Conservation (phyloP, 805 yeast genomes). For the Metschnikowia henanensis region DNA sequence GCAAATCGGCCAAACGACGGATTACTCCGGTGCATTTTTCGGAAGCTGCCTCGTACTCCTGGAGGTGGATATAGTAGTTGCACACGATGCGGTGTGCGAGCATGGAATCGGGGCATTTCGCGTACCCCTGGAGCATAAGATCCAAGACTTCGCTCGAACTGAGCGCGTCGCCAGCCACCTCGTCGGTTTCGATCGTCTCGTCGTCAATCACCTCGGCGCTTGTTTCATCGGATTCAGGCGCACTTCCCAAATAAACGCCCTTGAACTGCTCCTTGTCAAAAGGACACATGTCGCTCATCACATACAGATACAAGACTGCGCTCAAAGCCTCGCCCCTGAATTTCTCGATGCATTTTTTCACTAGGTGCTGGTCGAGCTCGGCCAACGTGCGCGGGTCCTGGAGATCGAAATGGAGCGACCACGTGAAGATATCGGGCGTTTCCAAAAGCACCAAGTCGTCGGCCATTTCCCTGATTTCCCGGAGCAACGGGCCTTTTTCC, state of each 20-base stretch:
- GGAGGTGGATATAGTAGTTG: conserved; percentile 54
- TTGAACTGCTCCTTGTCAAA: conserved; percentile 42
- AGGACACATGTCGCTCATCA: conserved; percentile 67
- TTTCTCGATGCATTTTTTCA: conserved; percentile 51
- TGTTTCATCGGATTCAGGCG: neutral
- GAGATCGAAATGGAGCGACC: conserved; percentile 79
- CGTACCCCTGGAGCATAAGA: conserved; percentile 51
- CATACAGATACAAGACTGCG: conserved; percentile 58
- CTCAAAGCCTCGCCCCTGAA: conserved; percentile 67
- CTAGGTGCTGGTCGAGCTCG: conserved; percentile 44
- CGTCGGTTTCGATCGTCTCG: conserved; percentile 11
- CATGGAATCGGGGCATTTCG: conserved; percentile 41
- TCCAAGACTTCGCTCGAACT: conserved; percentile 53
- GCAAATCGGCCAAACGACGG: conserved; percentile 48
- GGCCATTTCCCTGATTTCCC: conserved; percentile 53
- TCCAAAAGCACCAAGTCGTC: conserved; percentile 74
- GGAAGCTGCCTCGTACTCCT: conserved; percentile 64
- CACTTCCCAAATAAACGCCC: conserved; percentile 16
- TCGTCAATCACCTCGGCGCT: conserved; percentile 15
- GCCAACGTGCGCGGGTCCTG: conserved; percentile 52
- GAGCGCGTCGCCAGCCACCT: conserved; percentile 13
- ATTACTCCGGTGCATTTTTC: conserved; percentile 62
- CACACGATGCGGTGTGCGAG: conserved; percentile 68
- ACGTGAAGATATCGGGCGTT: conserved; percentile 60
- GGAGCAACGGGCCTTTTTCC: conserved; percentile 37